Conservation (phyloP, 805 yeast species). For the Ogataea thermomethanolica region DNA sequence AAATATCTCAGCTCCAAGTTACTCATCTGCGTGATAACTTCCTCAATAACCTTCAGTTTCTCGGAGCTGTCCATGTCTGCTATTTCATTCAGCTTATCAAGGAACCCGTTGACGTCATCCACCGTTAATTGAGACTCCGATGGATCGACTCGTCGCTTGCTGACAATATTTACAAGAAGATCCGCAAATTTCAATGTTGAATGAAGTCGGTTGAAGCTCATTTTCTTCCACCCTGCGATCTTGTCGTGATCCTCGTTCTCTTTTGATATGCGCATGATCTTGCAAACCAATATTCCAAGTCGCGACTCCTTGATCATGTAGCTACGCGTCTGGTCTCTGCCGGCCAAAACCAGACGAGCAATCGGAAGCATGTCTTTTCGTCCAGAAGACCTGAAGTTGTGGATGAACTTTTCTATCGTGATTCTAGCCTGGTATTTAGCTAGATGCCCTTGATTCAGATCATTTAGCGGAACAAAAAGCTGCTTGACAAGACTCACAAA, state of each 20-base stretch:
- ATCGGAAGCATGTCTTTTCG: slow-evolving; percentile 69
- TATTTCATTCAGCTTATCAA: slow-evolving; percentile 42
- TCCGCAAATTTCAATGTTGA: slow-evolving; percentile 46
- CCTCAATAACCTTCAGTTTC: slow-evolving; percentile 27
- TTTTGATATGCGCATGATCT: slow-evolving; percentile 55
- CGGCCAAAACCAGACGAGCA: slow-evolving; percentile 57
- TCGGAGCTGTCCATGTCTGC: slow-evolving; percentile 7
- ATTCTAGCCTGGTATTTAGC: slow-evolving; percentile 13
- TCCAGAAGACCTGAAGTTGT: slow-evolving; percentile 49
- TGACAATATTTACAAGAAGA: slow-evolving; percentile 46
- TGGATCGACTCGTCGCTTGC: slow-evolving; percentile 43
- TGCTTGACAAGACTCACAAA: slow-evolving; percentile 40
- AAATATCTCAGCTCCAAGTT: slow-evolving; percentile 44
- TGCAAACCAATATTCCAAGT: slow-evolving; percentile 47
- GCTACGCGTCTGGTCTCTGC: slow-evolving; percentile 49
- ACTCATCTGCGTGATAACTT: slow-evolving; percentile 47
- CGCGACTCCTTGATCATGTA: slow-evolving; percentile 64
- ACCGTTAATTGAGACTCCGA: slow-evolving; percentile 39
- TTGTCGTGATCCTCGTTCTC: slow-evolving; percentile 57
- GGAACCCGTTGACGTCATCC: slow-evolving; percentile 44
- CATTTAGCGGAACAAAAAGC: slow-evolving; percentile 40
- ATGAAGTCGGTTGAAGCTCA: slow-evolving; percentile 32
- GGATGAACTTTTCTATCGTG: slow-evolving; percentile 38
- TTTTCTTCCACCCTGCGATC: slow-evolving; percentile 45
- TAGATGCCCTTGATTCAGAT: slow-evolving; percentile 13